Evolutionary conservation across 2,329 filamentous ascomycete species (phyloP).

Genomic region (Trichoderma breve): DNA sequence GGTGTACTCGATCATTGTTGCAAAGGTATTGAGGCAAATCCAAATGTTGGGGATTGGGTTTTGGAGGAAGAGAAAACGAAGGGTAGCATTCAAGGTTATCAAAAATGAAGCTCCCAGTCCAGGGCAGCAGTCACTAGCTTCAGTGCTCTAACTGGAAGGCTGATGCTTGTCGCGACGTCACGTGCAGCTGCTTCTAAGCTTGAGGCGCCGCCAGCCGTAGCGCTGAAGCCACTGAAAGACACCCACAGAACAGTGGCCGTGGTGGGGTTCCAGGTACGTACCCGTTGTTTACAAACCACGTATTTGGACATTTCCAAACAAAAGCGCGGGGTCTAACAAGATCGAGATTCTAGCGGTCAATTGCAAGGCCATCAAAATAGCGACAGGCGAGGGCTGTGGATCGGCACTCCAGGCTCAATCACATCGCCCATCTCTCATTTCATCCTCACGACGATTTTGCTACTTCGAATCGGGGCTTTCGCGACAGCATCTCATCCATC

Average conservation of each 20-base stretch:
- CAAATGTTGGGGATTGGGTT: background rate
- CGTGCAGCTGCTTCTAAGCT: slow-evolving; percentile 21
- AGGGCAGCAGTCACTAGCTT: background rate
- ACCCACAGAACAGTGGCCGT: background rate
- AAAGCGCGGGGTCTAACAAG: slow-evolving; percentile 25
- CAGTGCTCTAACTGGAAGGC: background rate
- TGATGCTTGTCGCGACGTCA: slow-evolving; percentile 24
- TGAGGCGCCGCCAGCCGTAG: background rate
- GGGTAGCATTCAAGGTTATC: background rate
- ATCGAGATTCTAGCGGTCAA: slow-evolving; percentile 8
- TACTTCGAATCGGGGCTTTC: background rate
- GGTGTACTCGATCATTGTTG: slow-evolving; percentile 60
- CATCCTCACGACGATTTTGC: background rate
- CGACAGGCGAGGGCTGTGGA: background rate
- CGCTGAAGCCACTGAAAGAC: background rate
- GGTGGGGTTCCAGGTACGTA: slow-evolving; percentile 17
- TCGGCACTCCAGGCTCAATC: background rate
- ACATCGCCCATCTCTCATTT: background rate
- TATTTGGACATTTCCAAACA: slow-evolving; percentile 42
- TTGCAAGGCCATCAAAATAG: background rate
- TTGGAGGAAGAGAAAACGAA: background rate
- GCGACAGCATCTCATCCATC: background rate
- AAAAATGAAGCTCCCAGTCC: background rate
- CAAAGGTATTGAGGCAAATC: background rate
- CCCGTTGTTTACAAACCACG: slow-evolving; percentile 42